phyloP scores from a whole-genome alignment of 1,139 yeast species.

The Scheffersomyces illinoinensis region DNA sequence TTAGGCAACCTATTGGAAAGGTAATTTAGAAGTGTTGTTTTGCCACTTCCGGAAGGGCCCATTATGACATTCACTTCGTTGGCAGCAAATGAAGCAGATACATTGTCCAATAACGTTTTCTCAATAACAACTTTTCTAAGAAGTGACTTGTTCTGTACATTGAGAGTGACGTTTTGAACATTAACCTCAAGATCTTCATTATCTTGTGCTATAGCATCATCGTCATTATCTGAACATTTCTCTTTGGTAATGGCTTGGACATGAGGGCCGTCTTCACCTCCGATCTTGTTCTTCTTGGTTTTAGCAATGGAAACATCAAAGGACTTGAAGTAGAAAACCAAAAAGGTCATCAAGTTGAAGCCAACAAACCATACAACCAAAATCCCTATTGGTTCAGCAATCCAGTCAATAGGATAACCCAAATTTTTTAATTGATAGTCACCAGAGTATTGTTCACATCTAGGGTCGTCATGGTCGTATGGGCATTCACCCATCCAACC shows the following conservation, averaged over 20 bases:
- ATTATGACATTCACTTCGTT: slow-evolving; percentile 24
- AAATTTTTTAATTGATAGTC: slow-evolving; percentile 51
- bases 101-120: slow-evolving; percentile 14
- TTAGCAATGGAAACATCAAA: slow-evolving; percentile 58
- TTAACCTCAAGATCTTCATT: slow-evolving; percentile 14
- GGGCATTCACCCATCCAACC: slow-evolving; percentile 62
- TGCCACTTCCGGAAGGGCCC: slow-evolving; percentile 32
- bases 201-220: neutral
- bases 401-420: slow-evolving; percentile 69
- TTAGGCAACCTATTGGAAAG: slow-evolving; percentile 17
- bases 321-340: slow-evolving; percentile 46
- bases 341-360: slow-evolving; percentile 49
- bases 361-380: slow-evolving; percentile 62
- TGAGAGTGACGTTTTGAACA: slow-evolving; percentile 20
- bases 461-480: slow-evolving; percentile 24
- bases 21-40: slow-evolving; percentile 23
- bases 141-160: slow-evolving; percentile 12
- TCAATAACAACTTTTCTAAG: slow-evolving; percentile 2
- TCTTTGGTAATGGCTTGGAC: neutral
- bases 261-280: slow-evolving; percentile 24
- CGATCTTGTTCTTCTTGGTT: slow-evolving; percentile 35
- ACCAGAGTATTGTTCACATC: slow-evolving; percentile 52
- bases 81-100: slow-evolving; percentile 17
- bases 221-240: slow-evolving; percentile 4
- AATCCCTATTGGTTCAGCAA: slow-evolving; percentile 63